phyloP scores from a whole-genome alignment of 148 eudicot species.

The Drosera capensis region DNA sequence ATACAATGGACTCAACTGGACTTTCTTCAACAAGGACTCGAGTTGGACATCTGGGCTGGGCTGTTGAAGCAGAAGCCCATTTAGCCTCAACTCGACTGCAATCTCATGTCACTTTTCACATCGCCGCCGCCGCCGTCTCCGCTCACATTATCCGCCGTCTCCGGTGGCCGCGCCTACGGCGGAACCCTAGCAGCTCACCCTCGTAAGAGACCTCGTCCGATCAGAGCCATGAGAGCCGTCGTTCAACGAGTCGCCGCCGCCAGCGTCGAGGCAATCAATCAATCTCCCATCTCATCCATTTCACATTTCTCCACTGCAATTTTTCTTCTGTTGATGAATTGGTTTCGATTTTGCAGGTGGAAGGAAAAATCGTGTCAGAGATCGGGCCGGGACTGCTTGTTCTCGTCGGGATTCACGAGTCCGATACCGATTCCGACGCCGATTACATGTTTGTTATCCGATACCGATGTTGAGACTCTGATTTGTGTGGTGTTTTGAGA shows the following conservation, averaged over 20 bases:
- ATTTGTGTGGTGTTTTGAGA: background rate
- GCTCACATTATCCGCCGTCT: too few species aligned
- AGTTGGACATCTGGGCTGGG: too few species aligned
- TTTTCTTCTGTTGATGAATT: background rate
- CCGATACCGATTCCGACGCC: slow-evolving; percentile 61
- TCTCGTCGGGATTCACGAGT: slow-evolving; percentile 66
- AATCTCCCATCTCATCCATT: background rate
- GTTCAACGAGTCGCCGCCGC: slow-evolving; percentile 87
- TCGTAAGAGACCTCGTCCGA: slow-evolving; percentile 1
- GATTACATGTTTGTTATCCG: slow-evolving; percentile 43
- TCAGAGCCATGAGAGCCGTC: slow-evolving; percentile 63
- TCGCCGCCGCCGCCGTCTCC: too few species aligned
- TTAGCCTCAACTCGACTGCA: too few species aligned
- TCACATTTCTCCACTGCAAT: too few species aligned
- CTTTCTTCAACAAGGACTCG: too few species aligned
- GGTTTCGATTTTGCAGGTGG: slow-evolving; percentile 41
- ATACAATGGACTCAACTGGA: too few species aligned
- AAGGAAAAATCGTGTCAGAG: slow-evolving; percentile 60
- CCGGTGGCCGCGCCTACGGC: too few species aligned
- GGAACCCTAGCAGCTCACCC: too few species aligned
- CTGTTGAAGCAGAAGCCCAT: too few species aligned
- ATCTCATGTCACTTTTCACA: too few species aligned
- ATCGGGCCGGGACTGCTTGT: slow-evolving; percentile 84
- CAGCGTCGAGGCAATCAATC: slow-evolving; percentile 82
- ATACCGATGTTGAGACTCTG: background rate